These are phyloP conservation scores for Ziziphus jujuba DNA, from an alignment of 306 rosid genomes.

Conservation along the genomic window DNA sequence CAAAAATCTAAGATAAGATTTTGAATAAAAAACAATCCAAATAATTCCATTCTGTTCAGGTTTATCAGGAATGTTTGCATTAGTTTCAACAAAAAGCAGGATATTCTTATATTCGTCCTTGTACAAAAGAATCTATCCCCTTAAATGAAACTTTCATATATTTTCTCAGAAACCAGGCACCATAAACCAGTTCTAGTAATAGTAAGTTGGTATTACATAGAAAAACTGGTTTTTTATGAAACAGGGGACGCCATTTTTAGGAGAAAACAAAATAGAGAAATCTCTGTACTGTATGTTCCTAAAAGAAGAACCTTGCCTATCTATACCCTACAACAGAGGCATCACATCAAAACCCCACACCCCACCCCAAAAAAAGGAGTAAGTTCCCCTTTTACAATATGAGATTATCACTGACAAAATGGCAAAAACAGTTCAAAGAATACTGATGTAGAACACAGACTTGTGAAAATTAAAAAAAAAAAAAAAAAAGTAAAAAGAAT, in stretches of 20 bases:
- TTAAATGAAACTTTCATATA: not conserved
- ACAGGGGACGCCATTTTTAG: conserved; percentile 31
- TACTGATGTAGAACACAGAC: not conserved
- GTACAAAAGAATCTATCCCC: not conserved
- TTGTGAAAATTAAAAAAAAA: not conserved
- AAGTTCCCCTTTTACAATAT: conserved; percentile 4
- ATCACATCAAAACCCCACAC: conserved; percentile 19
- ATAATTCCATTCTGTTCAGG: not conserved
- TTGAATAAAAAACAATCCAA: not conserved
- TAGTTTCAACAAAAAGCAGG: not conserved
- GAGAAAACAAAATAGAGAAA: conserved; percentile 4
- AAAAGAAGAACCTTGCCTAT: conserved; percentile 4
- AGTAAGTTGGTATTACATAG: not conserved
- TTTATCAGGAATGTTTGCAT: too few relatives aligned
- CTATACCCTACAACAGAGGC: conserved; percentile 20
- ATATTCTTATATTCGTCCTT: not conserved
- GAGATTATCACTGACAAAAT: conserved; percentile 13
- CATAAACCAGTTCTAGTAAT: not conserved
- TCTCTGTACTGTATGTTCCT: conserved; percentile 1
- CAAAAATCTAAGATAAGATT: not conserved
- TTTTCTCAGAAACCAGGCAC: not conserved
- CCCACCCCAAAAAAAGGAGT: conserved; percentile 5
- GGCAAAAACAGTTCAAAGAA: conserved; percentile 5
- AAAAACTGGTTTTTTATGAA: conserved; percentile 24
- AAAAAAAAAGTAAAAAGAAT: not conserved